Base-by-base conservation (phyloP, 257 asterid species). In the Przewalskia tangutica region DNA sequence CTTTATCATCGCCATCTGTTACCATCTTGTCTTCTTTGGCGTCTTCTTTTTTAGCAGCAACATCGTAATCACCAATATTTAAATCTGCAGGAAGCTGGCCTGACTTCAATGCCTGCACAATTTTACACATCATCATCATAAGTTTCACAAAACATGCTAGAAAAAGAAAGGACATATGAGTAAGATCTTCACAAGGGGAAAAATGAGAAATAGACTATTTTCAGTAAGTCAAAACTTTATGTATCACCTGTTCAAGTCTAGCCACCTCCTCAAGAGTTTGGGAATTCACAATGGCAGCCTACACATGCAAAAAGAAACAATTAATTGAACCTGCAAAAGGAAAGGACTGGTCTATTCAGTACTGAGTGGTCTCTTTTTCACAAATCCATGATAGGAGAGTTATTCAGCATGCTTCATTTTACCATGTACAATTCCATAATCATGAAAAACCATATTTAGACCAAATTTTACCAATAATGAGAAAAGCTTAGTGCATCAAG, bases 211-310 rank as follows among this genome's bases (percentile, higher is more conserved):
- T 0, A 75, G 20, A 75, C 48, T 75, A 50, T 7, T 13, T 50
- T 75, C 54, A 13, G 46, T 48, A 79, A 79, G 13, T 42, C 71
- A 60, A 60, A 16, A 6, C 6, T 56, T 14, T 17, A 81, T 44
- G 85, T 80, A 79, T 86, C 80, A 93, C 99, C 99, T 96, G 97
- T 87, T 96, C 99, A 85, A 96, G 99, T 89, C 97, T 92, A 71
- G 99, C 97, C 85, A 96, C 98, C 89, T 96, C 98, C 89, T 96
- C 99, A 64, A 96, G 97, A 81, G 99, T 94, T 87, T 94, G 98
- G 65, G 99, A 91, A 85, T 94, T 96, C 84, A 91, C 92, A 84
- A 96, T 96, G 82, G 99, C 99, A 91, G 99, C 98, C 98, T 96
- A 94, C 89, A 89, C 4, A 70, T 70, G 75, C 77, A 81, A 42